phyloP scores from a whole-genome alignment of 257 asterid species.

The Solanum habrochaites region DNA sequence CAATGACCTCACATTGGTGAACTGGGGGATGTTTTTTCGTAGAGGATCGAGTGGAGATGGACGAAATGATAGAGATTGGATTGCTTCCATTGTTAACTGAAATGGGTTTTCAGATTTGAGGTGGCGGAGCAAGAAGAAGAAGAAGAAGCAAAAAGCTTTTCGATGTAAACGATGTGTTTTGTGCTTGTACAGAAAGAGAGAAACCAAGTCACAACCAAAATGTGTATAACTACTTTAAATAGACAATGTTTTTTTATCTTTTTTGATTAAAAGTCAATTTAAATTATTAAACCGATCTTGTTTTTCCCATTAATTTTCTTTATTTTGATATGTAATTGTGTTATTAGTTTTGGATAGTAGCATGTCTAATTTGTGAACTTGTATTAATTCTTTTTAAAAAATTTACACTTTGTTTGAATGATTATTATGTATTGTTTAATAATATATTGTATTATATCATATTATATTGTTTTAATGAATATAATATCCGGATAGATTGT shows the following conservation, averaged over 20 bases:
- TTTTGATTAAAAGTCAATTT: fast-evolving
- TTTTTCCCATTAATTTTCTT: neutral
- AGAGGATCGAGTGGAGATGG: conserved; percentile 40
- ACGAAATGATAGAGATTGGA: conserved; percentile 13
- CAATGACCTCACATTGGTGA: neutral
- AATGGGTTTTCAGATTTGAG: neutral
- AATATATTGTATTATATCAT: too few relatives aligned
- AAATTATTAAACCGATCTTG: neutral
- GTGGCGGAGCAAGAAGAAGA: neutral
- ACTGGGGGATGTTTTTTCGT: neutral
- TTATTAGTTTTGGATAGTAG: neutral
- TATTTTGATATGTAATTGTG: neutral
- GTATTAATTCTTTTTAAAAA: too few relatives aligned
- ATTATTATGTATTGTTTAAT: too few relatives aligned
- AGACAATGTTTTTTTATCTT: neutral
- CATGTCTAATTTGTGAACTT: neutral
- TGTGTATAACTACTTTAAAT: neutral
- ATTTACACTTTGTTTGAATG: too few relatives aligned
- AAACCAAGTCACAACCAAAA: neutral
- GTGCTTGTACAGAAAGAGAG: neutral
- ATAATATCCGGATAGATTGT: too few relatives aligned
- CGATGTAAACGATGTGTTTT: conserved; percentile 12
- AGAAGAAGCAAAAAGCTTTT: neutral
- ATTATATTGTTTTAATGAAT: too few relatives aligned
- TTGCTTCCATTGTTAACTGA: conserved; percentile 12